Evolutionary conservation across 2,329 filamentous ascomycete genomes (phyloP).

Genomic region (Metarhizium guizhouense): DNA sequence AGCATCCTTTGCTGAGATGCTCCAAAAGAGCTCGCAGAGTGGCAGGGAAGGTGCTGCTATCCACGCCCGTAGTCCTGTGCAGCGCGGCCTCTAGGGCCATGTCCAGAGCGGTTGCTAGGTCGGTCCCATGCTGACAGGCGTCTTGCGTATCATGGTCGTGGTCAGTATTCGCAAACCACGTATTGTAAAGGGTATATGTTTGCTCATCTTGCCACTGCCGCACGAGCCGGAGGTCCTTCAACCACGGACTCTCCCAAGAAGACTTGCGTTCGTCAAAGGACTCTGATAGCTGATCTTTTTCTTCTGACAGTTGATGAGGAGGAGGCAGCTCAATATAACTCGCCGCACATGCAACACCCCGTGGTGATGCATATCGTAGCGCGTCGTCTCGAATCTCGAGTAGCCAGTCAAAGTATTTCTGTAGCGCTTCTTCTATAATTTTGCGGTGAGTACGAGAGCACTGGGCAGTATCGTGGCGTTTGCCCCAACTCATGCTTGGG

Average conservation of each 20-base stretch:
- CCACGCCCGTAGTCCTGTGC: background rate
- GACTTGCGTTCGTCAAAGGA: background rate
- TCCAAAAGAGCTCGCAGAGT: constrained; percentile 4
- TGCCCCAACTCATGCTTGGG: background rate
- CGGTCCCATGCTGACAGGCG: background rate
- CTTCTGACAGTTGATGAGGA: background rate
- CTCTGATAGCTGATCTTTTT: background rate
- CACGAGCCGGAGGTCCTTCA: background rate
- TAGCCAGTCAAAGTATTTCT: background rate
- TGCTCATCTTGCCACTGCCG: background rate
- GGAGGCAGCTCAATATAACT: background rate
- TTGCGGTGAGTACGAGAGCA: background rate
- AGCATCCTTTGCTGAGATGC: background rate
- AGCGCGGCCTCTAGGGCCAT: background rate
- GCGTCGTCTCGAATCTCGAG: background rate
- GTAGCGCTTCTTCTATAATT: background rate
- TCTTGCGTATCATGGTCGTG: background rate
- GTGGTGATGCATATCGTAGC: background rate
- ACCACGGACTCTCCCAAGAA: background rate
- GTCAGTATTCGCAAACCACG: background rate
- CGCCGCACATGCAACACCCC: background rate
- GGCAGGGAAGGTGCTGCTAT: background rate
- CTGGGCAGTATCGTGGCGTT: background rate
- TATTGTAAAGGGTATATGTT: background rate
- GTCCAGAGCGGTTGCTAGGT: background rate